Percentiles rank a stretch among this genome's conserved stretches.
Conservation (phyloP, 805 yeast species). For the Saccharomycopsis fibuligera region DNA sequence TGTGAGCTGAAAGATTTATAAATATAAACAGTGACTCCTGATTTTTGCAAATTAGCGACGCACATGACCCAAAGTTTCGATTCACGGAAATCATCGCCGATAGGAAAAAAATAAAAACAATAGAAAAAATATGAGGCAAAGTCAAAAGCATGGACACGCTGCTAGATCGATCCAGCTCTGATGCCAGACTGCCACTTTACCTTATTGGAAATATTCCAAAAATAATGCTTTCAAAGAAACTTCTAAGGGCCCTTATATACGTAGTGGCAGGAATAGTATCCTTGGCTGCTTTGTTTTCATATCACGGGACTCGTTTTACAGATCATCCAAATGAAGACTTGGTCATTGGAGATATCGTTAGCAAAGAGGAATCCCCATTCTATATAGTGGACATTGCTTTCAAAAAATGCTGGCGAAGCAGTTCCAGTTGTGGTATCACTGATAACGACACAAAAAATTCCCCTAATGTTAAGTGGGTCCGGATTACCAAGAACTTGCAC, state of each 20-base stretch:
- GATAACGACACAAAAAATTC: slow-evolving; percentile 15
- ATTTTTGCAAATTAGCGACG: no score
- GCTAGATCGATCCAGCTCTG: no score
- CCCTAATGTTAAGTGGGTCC: slow-evolving; percentile 12
- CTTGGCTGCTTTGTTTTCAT: background rate
- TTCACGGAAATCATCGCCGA: no score
- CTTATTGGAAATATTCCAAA: background rate
- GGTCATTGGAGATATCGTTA: slow-evolving; percentile 27
- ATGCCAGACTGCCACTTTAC: no score
- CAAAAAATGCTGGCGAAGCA: slow-evolving; percentile 13
- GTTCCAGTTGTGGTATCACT: slow-evolving; percentile 4
- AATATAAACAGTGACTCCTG: no score
- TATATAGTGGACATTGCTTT: slow-evolving; percentile 17
- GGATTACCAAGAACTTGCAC: slow-evolving; percentile 13
- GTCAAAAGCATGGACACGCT: no score
- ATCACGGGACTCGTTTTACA: background rate
- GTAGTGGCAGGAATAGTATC: background rate
- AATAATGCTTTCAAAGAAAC: background rate
- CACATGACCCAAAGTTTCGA: no score
- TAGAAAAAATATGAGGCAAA: no score
- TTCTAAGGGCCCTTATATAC: background rate
- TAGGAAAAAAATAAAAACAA: no score
- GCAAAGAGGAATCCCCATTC: slow-evolving; percentile 40
- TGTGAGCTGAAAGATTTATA: no score
- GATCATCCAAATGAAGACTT: background rate